These are phyloP conservation scores for Craterostigma plantagineum DNA, from an alignment of 257 asterid genomes.

Conservation along the genomic window DNA sequence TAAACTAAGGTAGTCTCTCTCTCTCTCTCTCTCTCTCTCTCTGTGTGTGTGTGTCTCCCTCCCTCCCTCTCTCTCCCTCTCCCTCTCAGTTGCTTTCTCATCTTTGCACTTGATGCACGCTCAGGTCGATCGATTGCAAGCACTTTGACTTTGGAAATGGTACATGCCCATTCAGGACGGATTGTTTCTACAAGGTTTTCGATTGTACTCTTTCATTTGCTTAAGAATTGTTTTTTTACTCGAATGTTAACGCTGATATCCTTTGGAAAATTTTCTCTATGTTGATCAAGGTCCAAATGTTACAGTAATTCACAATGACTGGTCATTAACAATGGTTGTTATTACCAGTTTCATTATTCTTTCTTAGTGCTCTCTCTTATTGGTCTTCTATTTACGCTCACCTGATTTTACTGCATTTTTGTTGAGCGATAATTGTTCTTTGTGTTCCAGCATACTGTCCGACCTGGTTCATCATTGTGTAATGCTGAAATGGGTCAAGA, in stretches of 20 bases:
- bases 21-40: constrained; percentile 4
- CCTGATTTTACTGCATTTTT: neutral
- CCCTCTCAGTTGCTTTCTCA: constrained; percentile 1
- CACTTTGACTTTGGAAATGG: constrained; percentile 96
- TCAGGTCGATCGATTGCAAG: constrained; percentile 95
- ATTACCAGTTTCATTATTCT: too few relatives aligned
- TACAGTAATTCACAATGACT: too few relatives aligned
- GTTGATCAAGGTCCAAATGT: too few relatives aligned
- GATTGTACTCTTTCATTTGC: neutral
- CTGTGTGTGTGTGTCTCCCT: neutral
- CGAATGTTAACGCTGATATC: too few relatives aligned
- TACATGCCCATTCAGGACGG: constrained; percentile 83
- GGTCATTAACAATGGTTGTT: too few relatives aligned
- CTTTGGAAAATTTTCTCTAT: too few relatives aligned
- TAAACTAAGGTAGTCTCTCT: constrained; percentile 48
- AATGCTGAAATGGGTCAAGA: constrained; percentile 16
- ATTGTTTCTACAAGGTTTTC: constrained; percentile 86
- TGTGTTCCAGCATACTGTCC: constrained; percentile 30
- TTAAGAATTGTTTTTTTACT: too few relatives aligned
- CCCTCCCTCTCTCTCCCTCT: constrained; percentile 2
- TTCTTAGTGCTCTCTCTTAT: too few relatives aligned
- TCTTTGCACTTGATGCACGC: constrained; percentile 1
- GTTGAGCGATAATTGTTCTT: constrained; percentile 5
- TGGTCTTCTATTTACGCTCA: too few relatives aligned
- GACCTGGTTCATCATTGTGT: constrained; percentile 18